These are phyloP conservation scores for Hydnomerulius pinastri DNA, from an alignment of 768 basidiomycete genomes.

Conservation along the genomic window DNA sequence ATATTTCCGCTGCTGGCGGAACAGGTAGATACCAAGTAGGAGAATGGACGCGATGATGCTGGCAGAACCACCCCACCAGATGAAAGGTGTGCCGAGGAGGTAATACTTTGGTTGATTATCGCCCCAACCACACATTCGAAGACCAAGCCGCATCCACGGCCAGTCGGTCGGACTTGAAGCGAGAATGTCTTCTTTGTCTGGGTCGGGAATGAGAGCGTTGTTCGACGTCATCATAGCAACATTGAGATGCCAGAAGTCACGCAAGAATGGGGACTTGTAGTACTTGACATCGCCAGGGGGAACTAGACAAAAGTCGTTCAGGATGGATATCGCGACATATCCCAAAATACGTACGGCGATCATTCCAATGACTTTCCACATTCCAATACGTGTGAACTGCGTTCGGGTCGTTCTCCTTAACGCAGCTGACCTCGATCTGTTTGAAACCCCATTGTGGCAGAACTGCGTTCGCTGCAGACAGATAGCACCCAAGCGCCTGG, in stretches of 20 bases:
- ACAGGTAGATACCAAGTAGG: slow-evolving; percentile 65
- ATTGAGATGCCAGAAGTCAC: slow-evolving; percentile 98
- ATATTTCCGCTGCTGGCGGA: slow-evolving; percentile 87
- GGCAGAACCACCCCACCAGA: slow-evolving; percentile 83
- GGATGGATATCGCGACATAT: neutral
- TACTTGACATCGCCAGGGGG: slow-evolving; percentile 80
- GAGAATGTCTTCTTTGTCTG: slow-evolving; percentile 97
- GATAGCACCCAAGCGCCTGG: slow-evolving; percentile 75
- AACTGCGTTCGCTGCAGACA: slow-evolving; percentile 84
- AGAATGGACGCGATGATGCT: slow-evolving; percentile 61
- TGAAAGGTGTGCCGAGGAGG: slow-evolving; percentile 86
- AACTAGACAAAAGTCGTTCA: slow-evolving; percentile 47
- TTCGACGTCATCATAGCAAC: slow-evolving; percentile 99
- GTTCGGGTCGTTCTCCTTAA: slow-evolving; percentile 78
- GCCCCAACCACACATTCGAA: slow-evolving; percentile 98
- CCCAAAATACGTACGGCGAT: slow-evolving; percentile 65
- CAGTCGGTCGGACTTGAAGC: slow-evolving; percentile 92
- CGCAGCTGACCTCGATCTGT: slow-evolving; percentile 95
- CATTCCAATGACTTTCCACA: slow-evolving; percentile 97
- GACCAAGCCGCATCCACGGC: slow-evolving; percentile 86
- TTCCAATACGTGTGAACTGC: slow-evolving; percentile 97
- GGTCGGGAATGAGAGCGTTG: slow-evolving; percentile 95
- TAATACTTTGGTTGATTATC: slow-evolving; percentile 89
- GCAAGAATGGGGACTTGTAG: slow-evolving; percentile 89
- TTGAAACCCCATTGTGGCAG: slow-evolving; percentile 99